A percentile compares a stretch with the other conserved stretches of the same genome.
phyloP scores from a whole-genome alignment of 176 grass and related monocot species.

The Rhynchospora breviuscula region DNA sequence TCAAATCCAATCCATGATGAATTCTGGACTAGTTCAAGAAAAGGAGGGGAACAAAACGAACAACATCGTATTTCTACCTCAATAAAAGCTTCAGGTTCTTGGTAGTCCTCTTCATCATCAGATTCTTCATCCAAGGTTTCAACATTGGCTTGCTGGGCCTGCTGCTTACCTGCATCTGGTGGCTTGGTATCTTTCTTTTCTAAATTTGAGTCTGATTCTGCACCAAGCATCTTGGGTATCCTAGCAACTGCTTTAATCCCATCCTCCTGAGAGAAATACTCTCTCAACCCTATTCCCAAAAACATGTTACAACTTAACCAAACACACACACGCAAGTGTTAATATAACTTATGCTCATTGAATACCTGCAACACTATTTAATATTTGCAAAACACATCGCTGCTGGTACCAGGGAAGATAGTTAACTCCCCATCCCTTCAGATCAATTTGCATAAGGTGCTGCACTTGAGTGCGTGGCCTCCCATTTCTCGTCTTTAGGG shows the following conservation, averaged over 20 bases:
- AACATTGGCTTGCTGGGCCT: constrained; percentile 32
- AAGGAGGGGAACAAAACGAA: neutral
- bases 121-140: constrained; percentile 71
- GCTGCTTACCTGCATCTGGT: constrained; percentile 28
- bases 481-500: constrained; percentile 65
- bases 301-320: neutral
- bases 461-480: constrained; percentile 84
- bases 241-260: constrained; percentile 53
- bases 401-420: constrained; percentile 86
- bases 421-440: constrained; percentile 81
- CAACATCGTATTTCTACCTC: constrained; percentile 41
- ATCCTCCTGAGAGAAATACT: constrained; percentile 86
- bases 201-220: constrained; percentile 34
- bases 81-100: constrained; percentile 43
- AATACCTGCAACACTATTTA: constrained; percentile 80
- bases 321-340: neutral
- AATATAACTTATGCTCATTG: constrained; percentile 19
- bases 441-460: constrained; percentile 90
- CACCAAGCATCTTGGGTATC: constrained; percentile 70
- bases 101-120: constrained; percentile 91
- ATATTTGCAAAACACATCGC: constrained; percentile 74
- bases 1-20: neutral
- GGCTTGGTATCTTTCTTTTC: constrained; percentile 42
- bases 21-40: neutral
- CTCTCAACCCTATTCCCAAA: constrained; percentile 66